These are phyloP conservation scores for Mycosphaerelloides madeirae DNA, from an alignment of 2,329 filamentous ascomycete species.

Conservation along the genomic window DNA sequence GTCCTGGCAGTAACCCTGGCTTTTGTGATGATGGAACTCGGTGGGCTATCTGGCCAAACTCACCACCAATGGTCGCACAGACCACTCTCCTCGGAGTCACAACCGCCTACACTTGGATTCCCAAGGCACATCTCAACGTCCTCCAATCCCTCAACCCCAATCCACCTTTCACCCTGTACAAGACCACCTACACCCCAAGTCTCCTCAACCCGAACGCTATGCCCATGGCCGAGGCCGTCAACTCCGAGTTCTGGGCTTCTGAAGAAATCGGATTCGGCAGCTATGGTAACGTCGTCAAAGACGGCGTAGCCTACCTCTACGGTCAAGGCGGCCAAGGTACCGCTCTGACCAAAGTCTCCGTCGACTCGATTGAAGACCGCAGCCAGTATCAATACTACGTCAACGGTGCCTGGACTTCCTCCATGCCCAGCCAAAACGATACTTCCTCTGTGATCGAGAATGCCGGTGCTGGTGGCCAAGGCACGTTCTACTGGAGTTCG, in stretches of 20 bases:
- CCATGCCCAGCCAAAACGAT: slow-evolving; percentile 12
- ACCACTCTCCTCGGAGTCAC: slow-evolving; percentile 7
- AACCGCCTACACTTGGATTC: slow-evolving; percentile 22
- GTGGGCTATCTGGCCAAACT: slow-evolving; percentile 22
- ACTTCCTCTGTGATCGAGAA: slow-evolving; percentile 15
- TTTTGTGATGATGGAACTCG: slow-evolving; percentile 20
- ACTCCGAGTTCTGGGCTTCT: slow-evolving; percentile 15
- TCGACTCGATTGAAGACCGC: slow-evolving; percentile 16
- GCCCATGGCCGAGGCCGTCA: slow-evolving; percentile 13
- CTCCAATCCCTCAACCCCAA: slow-evolving; percentile 11
- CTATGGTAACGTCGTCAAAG: slow-evolving; percentile 18
- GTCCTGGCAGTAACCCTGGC: slow-evolving; percentile 12
- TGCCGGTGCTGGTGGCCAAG: slow-evolving; percentile 28
- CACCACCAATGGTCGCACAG: slow-evolving; percentile 16
- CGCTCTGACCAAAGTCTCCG: slow-evolving; percentile 18
- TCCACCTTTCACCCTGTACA: slow-evolving; percentile 18
- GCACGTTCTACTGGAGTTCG: slow-evolving; percentile 30
- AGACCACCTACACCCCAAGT: slow-evolving; percentile 10
- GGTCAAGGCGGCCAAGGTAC: slow-evolving; percentile 14
- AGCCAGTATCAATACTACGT: slow-evolving; percentile 21
- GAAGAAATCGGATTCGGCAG: slow-evolving; percentile 19
- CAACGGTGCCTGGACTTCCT: slow-evolving; percentile 16
- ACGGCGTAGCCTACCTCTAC: slow-evolving; percentile 22
- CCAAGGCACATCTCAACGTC: slow-evolving; percentile 12
- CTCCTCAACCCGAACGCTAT: slow-evolving; percentile 11